Evolutionary conservation across 352 stramenopile genomes (phyloP).

Genomic region (Phytophthora foliorum): DNA sequence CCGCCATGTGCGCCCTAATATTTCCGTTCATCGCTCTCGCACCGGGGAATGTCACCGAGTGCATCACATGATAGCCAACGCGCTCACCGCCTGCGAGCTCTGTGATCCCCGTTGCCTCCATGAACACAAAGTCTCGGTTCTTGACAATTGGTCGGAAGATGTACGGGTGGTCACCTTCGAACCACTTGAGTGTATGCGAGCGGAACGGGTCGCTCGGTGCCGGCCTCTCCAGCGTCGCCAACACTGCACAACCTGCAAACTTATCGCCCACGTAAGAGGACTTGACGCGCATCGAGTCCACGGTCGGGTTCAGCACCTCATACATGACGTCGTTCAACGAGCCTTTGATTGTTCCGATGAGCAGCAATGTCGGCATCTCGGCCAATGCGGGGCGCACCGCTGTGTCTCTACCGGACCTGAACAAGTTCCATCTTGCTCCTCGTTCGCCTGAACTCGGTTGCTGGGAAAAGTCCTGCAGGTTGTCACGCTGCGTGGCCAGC

Average conservation of each 20-base stretch:
- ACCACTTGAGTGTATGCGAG: slow-evolving; percentile 59
- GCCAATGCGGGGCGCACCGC: slow-evolving; percentile 5
- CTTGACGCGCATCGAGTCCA: slow-evolving; percentile 43
- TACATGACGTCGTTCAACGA: slow-evolving; percentile 54
- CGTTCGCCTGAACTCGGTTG: slow-evolving; percentile 15
- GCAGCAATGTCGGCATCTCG: slow-evolving; percentile 39
- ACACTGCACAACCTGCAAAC: slow-evolving; percentile 46
- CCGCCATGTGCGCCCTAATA: slow-evolving; percentile 42
- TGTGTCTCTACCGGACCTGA: slow-evolving; percentile 18
- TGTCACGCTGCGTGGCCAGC: slow-evolving; percentile 26
- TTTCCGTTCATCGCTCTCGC: slow-evolving; percentile 28
- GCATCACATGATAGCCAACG: slow-evolving; percentile 61
- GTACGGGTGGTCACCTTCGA: slow-evolving; percentile 52
- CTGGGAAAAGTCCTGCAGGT: slow-evolving; percentile 32
- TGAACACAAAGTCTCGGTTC: slow-evolving; percentile 61
- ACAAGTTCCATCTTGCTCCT: slow-evolving; percentile 4
- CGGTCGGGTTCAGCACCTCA: slow-evolving; percentile 44
- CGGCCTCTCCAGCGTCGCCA: slow-evolving; percentile 40
- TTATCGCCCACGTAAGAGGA: slow-evolving; percentile 57
- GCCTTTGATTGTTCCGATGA: slow-evolving; percentile 42
- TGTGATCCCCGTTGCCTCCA: slow-evolving; percentile 54
- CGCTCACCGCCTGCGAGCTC: slow-evolving; percentile 42
- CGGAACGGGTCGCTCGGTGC: slow-evolving; percentile 50
- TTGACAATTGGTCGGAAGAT: slow-evolving; percentile 56
- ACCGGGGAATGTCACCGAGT: slow-evolving; percentile 53